phyloP scores from a whole-genome alignment of 768 basidiomycete species.

The Lyophyllum shimeji region DNA sequence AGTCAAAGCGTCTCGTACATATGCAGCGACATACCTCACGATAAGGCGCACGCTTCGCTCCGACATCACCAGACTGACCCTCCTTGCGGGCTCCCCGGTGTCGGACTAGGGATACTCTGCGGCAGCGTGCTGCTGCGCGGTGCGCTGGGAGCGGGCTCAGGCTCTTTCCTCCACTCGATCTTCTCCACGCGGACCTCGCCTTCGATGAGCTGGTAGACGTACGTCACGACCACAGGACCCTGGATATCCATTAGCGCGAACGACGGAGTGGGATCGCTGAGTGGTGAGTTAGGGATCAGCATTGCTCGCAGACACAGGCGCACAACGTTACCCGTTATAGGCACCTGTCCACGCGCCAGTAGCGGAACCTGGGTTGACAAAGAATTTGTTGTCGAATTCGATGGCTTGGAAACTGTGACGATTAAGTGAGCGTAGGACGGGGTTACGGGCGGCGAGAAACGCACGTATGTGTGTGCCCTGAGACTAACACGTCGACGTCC shows the following conservation, averaged over 20 bases:
- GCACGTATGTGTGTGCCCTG: slow-evolving; percentile 93
- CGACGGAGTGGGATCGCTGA: slow-evolving; percentile 86
- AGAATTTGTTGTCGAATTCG: slow-evolving; percentile 89
- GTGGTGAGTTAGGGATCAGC: slow-evolving; percentile 1
- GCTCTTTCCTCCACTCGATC: slow-evolving; percentile 78
- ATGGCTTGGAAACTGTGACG: slow-evolving; percentile 85
- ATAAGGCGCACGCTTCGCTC: too few relatives aligned
- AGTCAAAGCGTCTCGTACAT: too few relatives aligned
- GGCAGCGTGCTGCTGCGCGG: slow-evolving; percentile 47
- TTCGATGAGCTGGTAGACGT: slow-evolving; percentile 93
- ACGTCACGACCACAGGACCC: slow-evolving; percentile 94
- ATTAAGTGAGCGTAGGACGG: not conserved
- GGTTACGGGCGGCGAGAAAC: slow-evolving; percentile 23
- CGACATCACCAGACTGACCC: slow-evolving; percentile 16
- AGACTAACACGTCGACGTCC: slow-evolving; percentile 95
- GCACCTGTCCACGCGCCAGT: slow-evolving; percentile 92
- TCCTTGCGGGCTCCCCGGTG: slow-evolving; percentile 20
- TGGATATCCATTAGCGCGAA: slow-evolving; percentile 99
- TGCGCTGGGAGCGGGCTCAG: slow-evolving; percentile 33
- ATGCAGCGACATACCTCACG: too few relatives aligned
- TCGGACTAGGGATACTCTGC: slow-evolving; percentile 48
- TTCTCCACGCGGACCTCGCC: slow-evolving; percentile 94
- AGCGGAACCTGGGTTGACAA: slow-evolving; percentile 93
- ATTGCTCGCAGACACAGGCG: not conserved
- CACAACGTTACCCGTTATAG: slow-evolving; percentile 51